A percentile compares a stretch with the other conserved stretches of the same genome.
Conservation (phyloP, 768 basidiomycete genomes). For the Mycena crocata region DNA sequence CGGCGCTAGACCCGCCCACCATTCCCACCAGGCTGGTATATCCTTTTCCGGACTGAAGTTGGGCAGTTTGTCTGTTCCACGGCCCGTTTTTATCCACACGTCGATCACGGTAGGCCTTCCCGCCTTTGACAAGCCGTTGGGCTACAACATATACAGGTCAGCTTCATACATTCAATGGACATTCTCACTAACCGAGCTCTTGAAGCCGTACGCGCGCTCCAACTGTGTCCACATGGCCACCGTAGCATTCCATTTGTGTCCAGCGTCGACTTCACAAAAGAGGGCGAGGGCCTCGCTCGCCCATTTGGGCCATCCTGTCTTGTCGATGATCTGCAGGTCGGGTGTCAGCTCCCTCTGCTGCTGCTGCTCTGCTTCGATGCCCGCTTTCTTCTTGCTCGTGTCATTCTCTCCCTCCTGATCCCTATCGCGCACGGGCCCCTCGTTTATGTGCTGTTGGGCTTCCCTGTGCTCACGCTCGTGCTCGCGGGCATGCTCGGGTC, state of each 20-base stretch:
- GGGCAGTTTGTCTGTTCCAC: background rate
- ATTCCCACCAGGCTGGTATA: background rate
- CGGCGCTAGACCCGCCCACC: background rate
- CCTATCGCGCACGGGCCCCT: too few relatives aligned
- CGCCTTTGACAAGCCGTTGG: background rate
- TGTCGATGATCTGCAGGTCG: too few relatives aligned
- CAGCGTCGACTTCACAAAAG: background rate
- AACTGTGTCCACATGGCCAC: background rate
- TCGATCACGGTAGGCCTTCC: background rate
- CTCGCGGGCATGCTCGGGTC: too few relatives aligned
- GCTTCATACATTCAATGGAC: background rate
- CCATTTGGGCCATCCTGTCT: background rate
- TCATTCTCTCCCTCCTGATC: too few relatives aligned
- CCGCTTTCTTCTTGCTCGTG: too few relatives aligned
- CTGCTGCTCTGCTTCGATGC: too few relatives aligned
- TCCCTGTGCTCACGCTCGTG: too few relatives aligned
- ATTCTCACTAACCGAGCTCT: background rate
- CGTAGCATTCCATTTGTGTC: background rate
- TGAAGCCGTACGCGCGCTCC: background rate
- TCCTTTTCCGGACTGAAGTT: background rate
- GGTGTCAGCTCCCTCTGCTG: too few relatives aligned
- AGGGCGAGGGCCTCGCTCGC: background rate
- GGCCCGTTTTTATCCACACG: background rate
- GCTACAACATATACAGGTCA: background rate
- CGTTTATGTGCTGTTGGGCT: too few relatives aligned